phyloP scores from a whole-genome alignment of 2,329 filamentous ascomycete species.

The Cladobotryum protrusum region DNA sequence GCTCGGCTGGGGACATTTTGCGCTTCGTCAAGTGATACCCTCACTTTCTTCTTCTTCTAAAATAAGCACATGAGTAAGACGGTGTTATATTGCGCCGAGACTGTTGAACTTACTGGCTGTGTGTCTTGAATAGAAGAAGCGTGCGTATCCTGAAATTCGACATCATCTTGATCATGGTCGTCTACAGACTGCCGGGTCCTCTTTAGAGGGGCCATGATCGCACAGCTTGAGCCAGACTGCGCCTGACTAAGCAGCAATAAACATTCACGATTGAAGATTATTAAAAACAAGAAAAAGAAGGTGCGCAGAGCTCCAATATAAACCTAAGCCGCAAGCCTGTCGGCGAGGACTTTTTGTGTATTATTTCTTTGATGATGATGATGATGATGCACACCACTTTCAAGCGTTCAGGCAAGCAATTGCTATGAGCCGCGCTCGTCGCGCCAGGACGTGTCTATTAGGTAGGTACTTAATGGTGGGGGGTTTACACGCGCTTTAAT shows the following conservation, averaged over 20 bases:
- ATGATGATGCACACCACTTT: no score
- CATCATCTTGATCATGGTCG: conserved; percentile 27
- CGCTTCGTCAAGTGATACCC: conserved; percentile 24
- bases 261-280: no score
- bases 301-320: no score
- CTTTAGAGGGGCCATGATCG: conserved; percentile 6
- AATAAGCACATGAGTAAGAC: conserved; percentile 11
- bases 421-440: background rate
- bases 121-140: conserved; percentile 33
- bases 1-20: conserved; percentile 1
- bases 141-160: conserved; percentile 34
- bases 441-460: background rate
- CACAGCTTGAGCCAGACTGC: background rate
- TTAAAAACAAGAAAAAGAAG: no score
- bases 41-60: conserved; percentile 29
- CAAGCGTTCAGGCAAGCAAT: background rate
- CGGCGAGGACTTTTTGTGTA: no score
- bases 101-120: conserved; percentile 9
- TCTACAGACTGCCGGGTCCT: conserved; percentile 12
- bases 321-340: no score
- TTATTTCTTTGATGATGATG: no score
- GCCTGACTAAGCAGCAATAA: no score
- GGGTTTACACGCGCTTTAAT: background rate
- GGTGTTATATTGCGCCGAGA: conserved; percentile 15
- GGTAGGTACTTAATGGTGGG: no score